Conservation (phyloP, 176 grass and related monocot genomes). For the Oryza meridionalis region DNA sequence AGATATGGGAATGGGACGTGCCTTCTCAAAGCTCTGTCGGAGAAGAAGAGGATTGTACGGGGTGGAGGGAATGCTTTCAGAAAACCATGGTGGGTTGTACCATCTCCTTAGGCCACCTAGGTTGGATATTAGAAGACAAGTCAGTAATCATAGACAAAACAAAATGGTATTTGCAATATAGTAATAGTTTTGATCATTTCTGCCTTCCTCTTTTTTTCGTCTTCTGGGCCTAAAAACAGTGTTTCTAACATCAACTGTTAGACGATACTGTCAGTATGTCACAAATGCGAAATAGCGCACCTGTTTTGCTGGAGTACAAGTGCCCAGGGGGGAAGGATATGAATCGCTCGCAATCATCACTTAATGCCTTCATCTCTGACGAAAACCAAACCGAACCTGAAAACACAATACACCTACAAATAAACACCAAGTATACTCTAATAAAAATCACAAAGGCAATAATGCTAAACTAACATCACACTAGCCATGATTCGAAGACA, state of each 20-base stretch:
- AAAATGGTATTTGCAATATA: slow-evolving; percentile 29
- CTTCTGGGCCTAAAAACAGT: neutral
- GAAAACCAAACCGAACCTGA: slow-evolving; percentile 98
- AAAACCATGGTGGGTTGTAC: slow-evolving; percentile 94
- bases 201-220: neutral
- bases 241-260: neutral
- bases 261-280: slow-evolving; percentile 2
- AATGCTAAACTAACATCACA: neutral
- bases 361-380: slow-evolving; percentile 99
- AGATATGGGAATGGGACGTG: slow-evolving; percentile 25
- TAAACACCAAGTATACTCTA: slow-evolving; percentile 16
- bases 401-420: slow-evolving; percentile 32
- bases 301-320: slow-evolving; percentile 95
- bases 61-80: slow-evolving; percentile 76
- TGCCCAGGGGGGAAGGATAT: slow-evolving; percentile 94
- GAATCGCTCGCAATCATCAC: slow-evolving; percentile 97
- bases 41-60: slow-evolving; percentile 81
- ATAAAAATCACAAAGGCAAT: slow-evolving; percentile 2
- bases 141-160: slow-evolving; percentile 6
- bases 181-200: neutral
- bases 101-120: slow-evolving; percentile 83
- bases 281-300: slow-evolving; percentile 48
- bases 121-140: slow-evolving; percentile 20
- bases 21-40: slow-evolving; percentile 88
- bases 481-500: neutral